These are phyloP conservation scores for Umbelopsis sp. DNA, from an alignment of 371 early-diverging fungal species.

Conservation along the genomic window DNA sequence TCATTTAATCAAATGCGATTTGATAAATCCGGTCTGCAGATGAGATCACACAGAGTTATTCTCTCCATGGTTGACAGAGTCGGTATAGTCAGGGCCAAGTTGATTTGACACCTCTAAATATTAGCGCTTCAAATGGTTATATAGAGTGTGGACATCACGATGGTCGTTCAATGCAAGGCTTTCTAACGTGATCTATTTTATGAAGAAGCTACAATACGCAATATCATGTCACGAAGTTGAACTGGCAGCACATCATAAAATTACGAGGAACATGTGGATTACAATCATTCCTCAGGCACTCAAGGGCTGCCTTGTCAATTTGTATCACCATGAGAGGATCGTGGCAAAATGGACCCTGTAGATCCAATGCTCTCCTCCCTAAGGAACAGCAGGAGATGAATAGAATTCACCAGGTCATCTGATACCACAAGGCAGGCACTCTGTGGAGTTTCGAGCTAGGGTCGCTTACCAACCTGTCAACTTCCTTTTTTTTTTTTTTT, in stretches of 20 bases:
- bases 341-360: constrained; percentile 18
- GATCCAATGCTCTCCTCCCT: constrained; percentile 9
- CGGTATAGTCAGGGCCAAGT: not conserved
- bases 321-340: constrained; percentile 12
- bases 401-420: not conserved
- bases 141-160: not conserved
- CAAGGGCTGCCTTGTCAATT: not conserved
- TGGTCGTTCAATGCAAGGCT: not conserved
- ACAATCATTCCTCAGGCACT: not conserved
- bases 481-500: no score
- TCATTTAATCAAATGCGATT: constrained; percentile 13
- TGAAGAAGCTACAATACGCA: not conserved
- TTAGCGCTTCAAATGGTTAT: constrained; percentile 13
- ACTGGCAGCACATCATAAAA: not conserved
- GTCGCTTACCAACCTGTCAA: no score
- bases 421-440: not conserved
- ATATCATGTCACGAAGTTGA: not conserved
- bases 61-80: not conserved
- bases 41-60: not conserved
- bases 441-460: no score
- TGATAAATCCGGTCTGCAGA: not conserved
- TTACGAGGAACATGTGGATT: not conserved
- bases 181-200: no score
- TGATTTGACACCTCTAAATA: not conserved
- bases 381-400: not conserved